phyloP scores from a whole-genome alignment of 352 stramenopile genomes.

The Phytophthora sojae region DNA sequence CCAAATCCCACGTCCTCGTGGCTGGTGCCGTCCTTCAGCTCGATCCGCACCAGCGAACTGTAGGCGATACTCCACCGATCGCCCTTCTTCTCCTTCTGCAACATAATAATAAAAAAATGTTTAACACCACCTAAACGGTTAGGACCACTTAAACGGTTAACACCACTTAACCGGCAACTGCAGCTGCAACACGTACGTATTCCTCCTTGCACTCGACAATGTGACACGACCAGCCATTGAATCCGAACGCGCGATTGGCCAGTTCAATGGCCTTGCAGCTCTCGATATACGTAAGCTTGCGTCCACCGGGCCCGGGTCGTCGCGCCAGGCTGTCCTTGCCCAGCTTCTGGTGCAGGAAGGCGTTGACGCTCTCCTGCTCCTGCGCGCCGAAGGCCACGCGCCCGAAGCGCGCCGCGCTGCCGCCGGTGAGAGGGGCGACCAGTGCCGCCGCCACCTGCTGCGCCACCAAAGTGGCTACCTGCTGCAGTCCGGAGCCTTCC shows the following conservation, averaged over 20 bases:
- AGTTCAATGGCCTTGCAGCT: slow-evolving; percentile 91
- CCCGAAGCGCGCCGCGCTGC: slow-evolving; percentile 54
- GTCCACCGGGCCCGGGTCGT: slow-evolving; percentile 71
- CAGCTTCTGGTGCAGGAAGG: slow-evolving; percentile 87
- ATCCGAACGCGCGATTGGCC: slow-evolving; percentile 89
- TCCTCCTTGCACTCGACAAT: slow-evolving; percentile 89
- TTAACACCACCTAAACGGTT: neutral
- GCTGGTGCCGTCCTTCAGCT: slow-evolving; percentile 85
- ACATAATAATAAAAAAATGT: neutral
- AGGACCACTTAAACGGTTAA: too few species aligned
- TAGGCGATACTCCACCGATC: slow-evolving; percentile 82
- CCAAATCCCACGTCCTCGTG: slow-evolving; percentile 89
- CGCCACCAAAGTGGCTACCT: slow-evolving; percentile 47
- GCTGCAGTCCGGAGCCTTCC: slow-evolving; percentile 42
- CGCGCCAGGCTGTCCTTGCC: slow-evolving; percentile 77
- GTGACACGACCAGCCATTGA: slow-evolving; percentile 88
- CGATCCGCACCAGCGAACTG: slow-evolving; percentile 82
- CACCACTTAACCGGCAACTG: neutral
- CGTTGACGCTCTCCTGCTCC: slow-evolving; percentile 67
- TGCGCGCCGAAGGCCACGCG: slow-evolving; percentile 55
- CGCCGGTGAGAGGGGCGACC: slow-evolving; percentile 4
- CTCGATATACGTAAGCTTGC: slow-evolving; percentile 88
- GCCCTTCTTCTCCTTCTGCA: slow-evolving; percentile 71
- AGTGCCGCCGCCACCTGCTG: slow-evolving; percentile 39
- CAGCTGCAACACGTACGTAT: slow-evolving; percentile 60